Evolutionary conservation across 2,329 filamentous ascomycete species (phyloP).

Genomic region (Pseudogymnoascus sp.): DNA sequence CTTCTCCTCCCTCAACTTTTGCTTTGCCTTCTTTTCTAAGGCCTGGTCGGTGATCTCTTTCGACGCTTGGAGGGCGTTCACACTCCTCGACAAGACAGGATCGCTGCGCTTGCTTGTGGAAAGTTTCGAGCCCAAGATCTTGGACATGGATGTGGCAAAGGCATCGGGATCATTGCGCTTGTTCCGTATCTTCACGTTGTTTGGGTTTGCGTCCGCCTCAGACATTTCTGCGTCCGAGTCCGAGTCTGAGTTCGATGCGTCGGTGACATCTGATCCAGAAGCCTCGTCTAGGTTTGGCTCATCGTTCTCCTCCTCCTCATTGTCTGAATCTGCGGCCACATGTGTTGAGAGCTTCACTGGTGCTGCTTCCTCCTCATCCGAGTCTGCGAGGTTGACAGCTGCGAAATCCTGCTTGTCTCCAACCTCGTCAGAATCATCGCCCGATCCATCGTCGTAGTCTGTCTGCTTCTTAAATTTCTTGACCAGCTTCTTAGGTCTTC

Average conservation of each 20-base stretch:
- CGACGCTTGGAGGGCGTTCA: conserved; percentile 62
- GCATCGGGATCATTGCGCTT: conserved; percentile 89
- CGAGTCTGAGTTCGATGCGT: conserved; percentile 15
- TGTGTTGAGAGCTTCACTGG: conserved; percentile 18
- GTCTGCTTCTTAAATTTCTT: conserved; percentile 56
- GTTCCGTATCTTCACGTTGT: conserved; percentile 39
- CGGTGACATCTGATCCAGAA: conserved; percentile 19
- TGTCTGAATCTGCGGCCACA: conserved; percentile 27
- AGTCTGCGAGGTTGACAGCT: conserved; percentile 41
- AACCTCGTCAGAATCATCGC: conserved; percentile 41
- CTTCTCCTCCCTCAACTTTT: conserved; percentile 73
- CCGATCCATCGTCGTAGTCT: conserved; percentile 54
- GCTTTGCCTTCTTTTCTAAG: conserved; percentile 72
- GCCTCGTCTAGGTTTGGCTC: conserved; percentile 24
- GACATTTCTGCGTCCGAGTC: conserved; percentile 25
- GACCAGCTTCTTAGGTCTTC: conserved; percentile 35
- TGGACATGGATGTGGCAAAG: conserved; percentile 87
- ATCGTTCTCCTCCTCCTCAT: conserved; percentile 23
- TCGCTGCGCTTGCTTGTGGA: conserved; percentile 74
- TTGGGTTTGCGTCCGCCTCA: conserved; percentile 35
- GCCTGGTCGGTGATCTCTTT: conserved; percentile 65
- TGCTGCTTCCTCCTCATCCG: conserved; percentile 29
- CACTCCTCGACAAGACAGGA: conserved; percentile 82
- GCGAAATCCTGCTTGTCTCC: conserved; percentile 36
- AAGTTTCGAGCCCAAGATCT: conserved; percentile 85